Base-by-base conservation (phyloP, 2,329 filamentous ascomycete genomes). In the Botrytis sinoallii region DNA sequence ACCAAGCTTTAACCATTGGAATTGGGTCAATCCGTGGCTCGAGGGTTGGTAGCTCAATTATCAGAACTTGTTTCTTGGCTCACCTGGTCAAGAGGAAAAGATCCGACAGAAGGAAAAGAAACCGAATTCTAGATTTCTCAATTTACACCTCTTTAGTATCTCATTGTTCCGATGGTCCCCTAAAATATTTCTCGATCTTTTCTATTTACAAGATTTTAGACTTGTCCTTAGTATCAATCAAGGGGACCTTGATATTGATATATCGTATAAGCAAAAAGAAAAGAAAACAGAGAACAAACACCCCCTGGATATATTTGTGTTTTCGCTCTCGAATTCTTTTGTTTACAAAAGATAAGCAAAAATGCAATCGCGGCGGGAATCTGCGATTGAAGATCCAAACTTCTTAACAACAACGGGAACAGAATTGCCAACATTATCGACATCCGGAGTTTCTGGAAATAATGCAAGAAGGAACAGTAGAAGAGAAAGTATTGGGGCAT, bases 331-430 rank as follows among this genome's bases (percentile, higher is more conserved):
- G 25, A 35, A 29, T 72, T 42, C n/a, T n/a, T 42, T 55, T 35
- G 22, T 59, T 67, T 55, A 46, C 61, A 44, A 42, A 52, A 57
- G 16, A 66, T 64, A 72, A 40, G 40, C 29, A 48, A 73, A 69
- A 61, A 73, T 73, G 71, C 63, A 55, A 46, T 70, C 71, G n/a
- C 35, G 48, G n/a, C 52, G 55, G 29, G 64, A 59, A 70, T 55
- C 64, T 29, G 52, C 32, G 10, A 57, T 52, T 46, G 64, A 60
- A 46, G 55, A 73, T 25, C 40, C 71, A 55, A 42, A 60, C 44
- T 69, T 69, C 42, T 69, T 70, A 52, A 66, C 44, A 71, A 48
- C 70, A 42, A 35, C 55, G 9, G 66, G 66, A 20, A 57, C 48
- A 69, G 48, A 69, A 42, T 57, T 57, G 7, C 68, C 68, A 70